A percentile compares a stretch with the other conserved stretches of the same genome.
Evolutionary conservation across 2,329 filamentous ascomycete genomes (phyloP).

Genomic region (Pseudopyricularia cyperi): DNA sequence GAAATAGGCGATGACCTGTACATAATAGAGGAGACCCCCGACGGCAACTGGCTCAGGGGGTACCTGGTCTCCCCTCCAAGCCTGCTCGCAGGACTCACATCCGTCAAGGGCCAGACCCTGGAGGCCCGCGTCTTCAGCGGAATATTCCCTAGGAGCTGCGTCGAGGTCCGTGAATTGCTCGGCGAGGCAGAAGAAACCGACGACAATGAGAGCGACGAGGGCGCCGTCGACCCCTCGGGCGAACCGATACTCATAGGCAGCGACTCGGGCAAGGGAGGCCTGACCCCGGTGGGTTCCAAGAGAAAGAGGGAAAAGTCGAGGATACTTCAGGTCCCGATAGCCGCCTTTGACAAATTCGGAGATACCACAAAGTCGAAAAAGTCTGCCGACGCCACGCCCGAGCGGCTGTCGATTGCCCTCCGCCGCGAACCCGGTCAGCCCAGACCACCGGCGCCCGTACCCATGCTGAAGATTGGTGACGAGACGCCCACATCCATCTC

Average conservation of each 20-base stretch:
- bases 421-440: conserved; percentile 53
- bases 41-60: conserved; percentile 86
- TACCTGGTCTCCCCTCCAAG: conserved; percentile 93
- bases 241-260: conserved; percentile 22
- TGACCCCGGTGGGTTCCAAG: conserved; percentile 22
- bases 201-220: conserved; percentile 26
- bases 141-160: conserved; percentile 89
- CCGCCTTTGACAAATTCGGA: conserved; percentile 11
- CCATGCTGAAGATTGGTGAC: conserved; percentile 95
- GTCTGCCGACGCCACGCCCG: conserved; percentile 5
- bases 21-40: conserved; percentile 91
- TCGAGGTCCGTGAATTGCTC: conserved; percentile 86
- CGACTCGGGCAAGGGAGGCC: conserved; percentile 42
- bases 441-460: conserved; percentile 82
- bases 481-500: conserved; percentile 82
- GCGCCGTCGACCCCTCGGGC: conserved; percentile 14
- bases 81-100: conserved; percentile 80
- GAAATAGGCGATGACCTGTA: conserved; percentile 98
- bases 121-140: conserved; percentile 97
- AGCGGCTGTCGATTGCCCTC: conserved; percentile 31
- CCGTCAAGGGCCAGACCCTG: conserved; percentile 79
- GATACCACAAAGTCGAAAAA: background rate
- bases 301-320: conserved; percentile 20
- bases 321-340: conserved; percentile 9
- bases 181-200: conserved; percentile 54